Percentiles rank a stretch among this genome's conserved stretches.
Evolutionary conservation across 495 filamentous ascomycete genomes (phyloP).

Genomic region (Penicillium maclennaniae): DNA sequence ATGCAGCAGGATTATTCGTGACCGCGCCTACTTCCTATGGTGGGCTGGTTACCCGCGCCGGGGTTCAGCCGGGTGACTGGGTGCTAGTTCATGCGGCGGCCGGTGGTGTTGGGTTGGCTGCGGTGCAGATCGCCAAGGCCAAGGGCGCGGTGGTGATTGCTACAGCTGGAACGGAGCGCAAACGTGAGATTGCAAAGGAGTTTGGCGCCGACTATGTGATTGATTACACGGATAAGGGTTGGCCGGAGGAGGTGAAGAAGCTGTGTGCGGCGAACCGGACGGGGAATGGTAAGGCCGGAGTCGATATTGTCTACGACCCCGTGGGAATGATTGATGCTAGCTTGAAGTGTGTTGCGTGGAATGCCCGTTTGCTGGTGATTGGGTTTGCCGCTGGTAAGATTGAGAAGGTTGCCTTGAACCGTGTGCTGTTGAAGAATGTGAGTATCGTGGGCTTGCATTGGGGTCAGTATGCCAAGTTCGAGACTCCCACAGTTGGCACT

Average conservation of each 20-base stretch:
- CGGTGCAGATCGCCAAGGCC: conserved; percentile 91
- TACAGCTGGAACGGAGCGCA: conserved; percentile 73
- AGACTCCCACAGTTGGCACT: conserved; percentile 61
- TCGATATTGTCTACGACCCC: conserved; percentile 88
- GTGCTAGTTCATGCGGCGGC: conserved; percentile 92
- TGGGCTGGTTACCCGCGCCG: conserved; percentile 72
- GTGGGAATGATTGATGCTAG: conserved; percentile 81
- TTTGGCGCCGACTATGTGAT: conserved; percentile 85
- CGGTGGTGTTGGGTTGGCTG: conserved; percentile 86
- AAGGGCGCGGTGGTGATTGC: conserved; percentile 86
- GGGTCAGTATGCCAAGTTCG: conserved; percentile 74
- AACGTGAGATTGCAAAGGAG: conserved; percentile 68
- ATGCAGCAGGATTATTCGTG: conserved; percentile 86
- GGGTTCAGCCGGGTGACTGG: conserved; percentile 72
- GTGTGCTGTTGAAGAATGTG: conserved; percentile 92
- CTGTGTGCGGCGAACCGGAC: conserved; percentile 51
- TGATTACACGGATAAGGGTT: conserved; percentile 66
- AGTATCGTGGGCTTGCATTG: conserved; percentile 86
- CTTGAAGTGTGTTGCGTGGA: conserved; percentile 88
- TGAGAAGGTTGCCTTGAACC: conserved; percentile 88
- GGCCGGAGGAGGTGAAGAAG: conserved; percentile 75
- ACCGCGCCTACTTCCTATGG: conserved; percentile 90
- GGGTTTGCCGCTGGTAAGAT: conserved; percentile 87
- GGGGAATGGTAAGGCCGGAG: conserved; percentile 62
- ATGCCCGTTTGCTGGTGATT: conserved; percentile 79